Base-by-base conservation (phyloP, 768 basidiomycete genomes). In the Terana coerulea region DNA sequence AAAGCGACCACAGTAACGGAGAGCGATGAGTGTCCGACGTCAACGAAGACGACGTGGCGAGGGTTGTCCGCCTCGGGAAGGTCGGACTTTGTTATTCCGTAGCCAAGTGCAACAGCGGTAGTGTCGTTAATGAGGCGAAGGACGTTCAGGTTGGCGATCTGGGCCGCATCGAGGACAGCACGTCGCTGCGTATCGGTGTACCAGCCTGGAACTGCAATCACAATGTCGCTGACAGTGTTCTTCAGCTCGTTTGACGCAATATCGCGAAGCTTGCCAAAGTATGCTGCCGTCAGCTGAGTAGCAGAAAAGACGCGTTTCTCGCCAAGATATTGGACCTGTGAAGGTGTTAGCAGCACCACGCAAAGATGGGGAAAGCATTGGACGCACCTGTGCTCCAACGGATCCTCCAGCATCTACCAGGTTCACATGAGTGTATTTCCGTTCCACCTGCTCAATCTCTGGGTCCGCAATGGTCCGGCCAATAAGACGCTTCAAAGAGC, bases 61-160 rank as follows among this genome's bases (percentile, higher is more conserved):
- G 95, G 87, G 58, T 73, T 75, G 55, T 95, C 93, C 29, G 83
- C 67, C 12, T 87, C 84, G 19, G 97, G 97, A 37, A 99, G 84
- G 68, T 99, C 97, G 24, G 88, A 83, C 72, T 99, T 99, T 59
- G 95, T 99, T 78, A 98, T 98, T 59, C 97, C 97, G 73, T 95
- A 99, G 47, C 91, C 93, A 67, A 99, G 87, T 34, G 97, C 97
- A 51, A 87, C 80, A 47, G 95, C 97, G 56, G 95, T 98, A 51
- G 88, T 86, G 68, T 98, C 97, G 75, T 98, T 98, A 76, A 98
- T 92, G 69, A 99, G 79, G 46, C 95, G 91, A 54, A 98, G 89
- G 57, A 83, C 73, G 69, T 93, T 97, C 55, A 98, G 80, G 52
- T 88, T 86, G 49, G 91, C 92, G 62, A 99, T 91, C 53, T 81